These are phyloP conservation scores for Phytophthora tentaculata DNA, from an alignment of 352 stramenopile genomes.

Conservation along the genomic window DNA sequence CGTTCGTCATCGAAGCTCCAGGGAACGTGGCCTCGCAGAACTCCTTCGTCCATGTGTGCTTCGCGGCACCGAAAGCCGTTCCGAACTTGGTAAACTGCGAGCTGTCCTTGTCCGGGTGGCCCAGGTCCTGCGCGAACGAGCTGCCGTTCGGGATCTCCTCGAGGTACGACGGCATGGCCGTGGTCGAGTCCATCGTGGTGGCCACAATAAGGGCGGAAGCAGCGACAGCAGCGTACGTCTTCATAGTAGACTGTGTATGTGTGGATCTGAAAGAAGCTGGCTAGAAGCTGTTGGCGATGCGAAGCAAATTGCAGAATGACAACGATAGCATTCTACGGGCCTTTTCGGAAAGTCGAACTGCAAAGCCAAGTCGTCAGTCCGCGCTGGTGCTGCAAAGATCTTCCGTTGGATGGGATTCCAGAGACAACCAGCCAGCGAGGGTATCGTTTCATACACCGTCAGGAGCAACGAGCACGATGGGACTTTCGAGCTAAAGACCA, in stretches of 20 bases:
- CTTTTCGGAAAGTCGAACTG: too few relatives aligned
- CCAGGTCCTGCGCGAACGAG: constrained; percentile 45
- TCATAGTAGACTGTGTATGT: constrained; percentile 19
- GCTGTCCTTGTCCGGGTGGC: constrained; percentile 38
- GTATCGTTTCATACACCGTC: constrained; percentile 5
- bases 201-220: constrained; percentile 31
- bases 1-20: constrained; percentile 40
- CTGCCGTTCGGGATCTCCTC: constrained; percentile 50
- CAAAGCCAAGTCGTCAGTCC: constrained; percentile 27
- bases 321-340: too few relatives aligned
- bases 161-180: constrained; percentile 35
- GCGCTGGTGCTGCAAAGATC: constrained; percentile 16
- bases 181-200: constrained; percentile 22
- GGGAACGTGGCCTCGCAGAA: constrained; percentile 38
- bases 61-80: constrained; percentile 32
- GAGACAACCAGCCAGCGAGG: constrained; percentile 18
- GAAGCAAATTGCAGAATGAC: constrained; percentile 37
- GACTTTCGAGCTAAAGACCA: constrained; percentile 14
- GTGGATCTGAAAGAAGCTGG: constrained; percentile 7
- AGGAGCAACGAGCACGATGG: constrained; percentile 21
- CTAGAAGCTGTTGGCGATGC: constrained; percentile 21
- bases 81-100: constrained; percentile 45
- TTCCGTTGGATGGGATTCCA: constrained; percentile 18
- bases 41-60: constrained; percentile 29
- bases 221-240: constrained; percentile 28